Base-by-base conservation (phyloP, 106 monocot species). In the Alisma plantagoaquatica region DNA sequence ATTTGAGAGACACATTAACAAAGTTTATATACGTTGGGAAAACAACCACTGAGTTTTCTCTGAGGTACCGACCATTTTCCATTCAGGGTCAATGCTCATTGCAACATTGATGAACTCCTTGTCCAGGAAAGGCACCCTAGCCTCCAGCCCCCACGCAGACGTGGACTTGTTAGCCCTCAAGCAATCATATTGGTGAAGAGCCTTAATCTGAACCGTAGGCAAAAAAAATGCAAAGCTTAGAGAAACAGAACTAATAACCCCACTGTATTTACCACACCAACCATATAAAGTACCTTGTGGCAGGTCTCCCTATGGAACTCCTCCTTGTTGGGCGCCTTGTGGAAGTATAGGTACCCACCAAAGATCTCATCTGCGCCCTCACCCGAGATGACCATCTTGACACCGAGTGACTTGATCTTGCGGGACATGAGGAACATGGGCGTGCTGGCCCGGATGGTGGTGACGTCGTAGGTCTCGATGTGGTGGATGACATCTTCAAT, bases 291-390 rank as follows among this genome's bases (percentile, higher is more conserved):
- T 60, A 81, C 81, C 77, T 77, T 82, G 56, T 54, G 65, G 59
- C 82, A 82, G 27, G 82, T 82, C 53, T 82, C 77, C 14, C 43
- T 52, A 33, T 82, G 82, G 54, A 82, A 63, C 51, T 82, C 82
- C 27, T 82, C 82, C 73, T 82, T 82, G 68, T 82, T 77, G 27
- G 82, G 82, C 16, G 82, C 81, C 61, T 73, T 76, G 69, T 82
- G 81, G 61, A 82, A 82, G 44, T 82, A 82, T 21, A 82, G 32
- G 29, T 82, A 77, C 5, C 82, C 82, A 6, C 82, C 77, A 35
- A 82, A 77, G 17, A 82, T 73, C 49, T 82, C 82, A 48, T 77
- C 82, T 0, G 77, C 56, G 25, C 82, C 82, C 52, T 82, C 77
- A 21, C 82, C 82, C 9, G 82, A 82, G 54, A 77, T 57, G 17